phyloP scores from a whole-genome alignment of 495 filamentous ascomycete species.

The Aspergillus steynii region DNA sequence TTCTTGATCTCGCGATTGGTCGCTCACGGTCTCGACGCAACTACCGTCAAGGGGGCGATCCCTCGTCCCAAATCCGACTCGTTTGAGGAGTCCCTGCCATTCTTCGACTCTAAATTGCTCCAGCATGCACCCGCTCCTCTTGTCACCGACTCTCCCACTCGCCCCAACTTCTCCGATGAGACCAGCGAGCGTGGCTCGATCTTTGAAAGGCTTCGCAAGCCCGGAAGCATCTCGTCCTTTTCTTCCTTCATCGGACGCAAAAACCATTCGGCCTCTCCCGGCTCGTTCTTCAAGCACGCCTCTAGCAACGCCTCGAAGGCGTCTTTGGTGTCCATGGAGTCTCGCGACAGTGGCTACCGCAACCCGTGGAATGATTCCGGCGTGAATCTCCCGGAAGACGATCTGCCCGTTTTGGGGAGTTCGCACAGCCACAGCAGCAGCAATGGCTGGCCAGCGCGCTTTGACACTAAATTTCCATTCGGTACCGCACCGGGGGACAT shows the following conservation, averaged over 20 bases:
- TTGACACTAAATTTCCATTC: constrained; percentile 65
- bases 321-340: constrained; percentile 90
- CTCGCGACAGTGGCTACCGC: constrained; percentile 85
- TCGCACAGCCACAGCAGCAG: constrained; percentile 58
- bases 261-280: constrained; percentile 83
- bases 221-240: constrained; percentile 88
- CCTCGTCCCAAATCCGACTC: constrained; percentile 97
- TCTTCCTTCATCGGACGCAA: constrained; percentile 91
- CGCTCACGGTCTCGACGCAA: constrained; percentile 78
- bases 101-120: constrained; percentile 93
- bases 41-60: constrained; percentile 86
- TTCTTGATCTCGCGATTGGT: constrained; percentile 83
- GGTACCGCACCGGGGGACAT: constrained; percentile 73
- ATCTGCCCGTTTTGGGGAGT: constrained; percentile 62
- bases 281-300: constrained; percentile 86
- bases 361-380: constrained; percentile 98
- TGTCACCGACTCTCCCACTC: constrained; percentile 81
- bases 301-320: constrained; percentile 93
- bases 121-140: constrained; percentile 83
- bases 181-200: constrained; percentile 77
- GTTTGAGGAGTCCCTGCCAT: constrained; percentile 93
- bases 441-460: constrained; percentile 64
- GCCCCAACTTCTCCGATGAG: constrained; percentile 73
- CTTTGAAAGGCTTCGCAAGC: constrained; percentile 87
- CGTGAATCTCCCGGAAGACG: constrained; percentile 87